These are phyloP conservation scores for Saccharomyces hybrid DNA, from an alignment of 1,139 yeast species.

Conservation along the genomic window DNA sequence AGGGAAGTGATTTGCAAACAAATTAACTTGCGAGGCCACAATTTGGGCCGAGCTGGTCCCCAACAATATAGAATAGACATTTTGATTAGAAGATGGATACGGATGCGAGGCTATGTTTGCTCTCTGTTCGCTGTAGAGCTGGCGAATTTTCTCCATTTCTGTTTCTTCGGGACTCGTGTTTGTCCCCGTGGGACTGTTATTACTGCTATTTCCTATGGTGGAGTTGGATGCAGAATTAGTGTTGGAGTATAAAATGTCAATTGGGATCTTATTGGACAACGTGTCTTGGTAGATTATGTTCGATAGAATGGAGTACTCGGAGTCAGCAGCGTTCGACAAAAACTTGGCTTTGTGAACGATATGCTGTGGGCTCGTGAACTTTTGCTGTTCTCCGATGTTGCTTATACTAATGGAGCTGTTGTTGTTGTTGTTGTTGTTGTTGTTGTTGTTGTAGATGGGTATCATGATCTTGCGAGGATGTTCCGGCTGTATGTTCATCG, in stretches of 20 bases:
- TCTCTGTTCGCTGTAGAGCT: neutral
- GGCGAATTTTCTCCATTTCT: constrained; percentile 1
- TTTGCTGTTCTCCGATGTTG: neutral
- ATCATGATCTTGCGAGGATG: constrained; percentile 1
- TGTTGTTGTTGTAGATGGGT: neutral
- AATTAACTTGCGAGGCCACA: constrained; percentile 18
- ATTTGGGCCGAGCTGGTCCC: constrained; percentile 23
- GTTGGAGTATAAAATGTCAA: constrained; percentile 20
- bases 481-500: constrained; percentile 8
- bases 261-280: constrained; percentile 20
- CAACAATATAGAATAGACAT: constrained; percentile 21
- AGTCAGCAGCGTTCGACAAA: constrained; percentile 67
- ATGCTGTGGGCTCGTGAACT: constrained; percentile 5
- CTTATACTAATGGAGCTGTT: neutral
- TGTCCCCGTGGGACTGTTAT: neutral
- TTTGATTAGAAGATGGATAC: constrained; percentile 18
- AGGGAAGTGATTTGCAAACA: constrained; percentile 26
- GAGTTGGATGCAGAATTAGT: constrained; percentile 7
- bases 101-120: constrained; percentile 14
- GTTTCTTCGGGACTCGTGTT: constrained; percentile 4
- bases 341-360: constrained; percentile 33
- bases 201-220: neutral
- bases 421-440: neutral
- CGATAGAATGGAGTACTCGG: constrained; percentile 73
- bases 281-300: constrained; percentile 53